phyloP scores from a whole-genome alignment of 331 rosid species.

The Malus hybrid region DNA sequence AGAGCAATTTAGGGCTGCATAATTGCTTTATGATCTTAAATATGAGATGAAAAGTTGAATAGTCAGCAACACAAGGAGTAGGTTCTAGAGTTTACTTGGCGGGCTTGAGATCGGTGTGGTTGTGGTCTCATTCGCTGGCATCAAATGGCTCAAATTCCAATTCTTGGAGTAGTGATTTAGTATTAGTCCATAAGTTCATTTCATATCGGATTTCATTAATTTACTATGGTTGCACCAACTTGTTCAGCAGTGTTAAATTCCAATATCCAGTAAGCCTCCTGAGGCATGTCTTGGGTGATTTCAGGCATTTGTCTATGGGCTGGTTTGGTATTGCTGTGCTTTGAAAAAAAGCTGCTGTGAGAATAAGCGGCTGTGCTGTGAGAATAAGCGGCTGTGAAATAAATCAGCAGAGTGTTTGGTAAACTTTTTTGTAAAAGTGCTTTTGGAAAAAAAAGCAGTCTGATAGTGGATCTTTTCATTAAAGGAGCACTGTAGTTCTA shows the following conservation, averaged over 20 bases:
- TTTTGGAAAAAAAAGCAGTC: too few relatives aligned
- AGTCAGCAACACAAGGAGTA: not conserved
- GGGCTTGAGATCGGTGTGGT: not conserved
- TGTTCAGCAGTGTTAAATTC: not conserved
- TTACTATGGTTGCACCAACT: not conserved
- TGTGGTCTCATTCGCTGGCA: not conserved
- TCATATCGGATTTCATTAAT: not conserved
- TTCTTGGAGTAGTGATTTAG: not conserved
- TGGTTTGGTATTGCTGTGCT: too few relatives aligned
- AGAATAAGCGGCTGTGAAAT: too few relatives aligned
- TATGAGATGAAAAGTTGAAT: not conserved
- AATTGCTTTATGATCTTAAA: not conserved
- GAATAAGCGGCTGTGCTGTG: too few relatives aligned
- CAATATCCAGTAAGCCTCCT: not conserved
- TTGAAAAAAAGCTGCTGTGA: too few relatives aligned
- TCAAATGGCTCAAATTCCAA: not conserved
- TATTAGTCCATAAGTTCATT: not conserved
- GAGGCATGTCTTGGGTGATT: not conserved
- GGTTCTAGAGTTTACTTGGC: not conserved
- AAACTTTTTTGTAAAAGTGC: too few relatives aligned
- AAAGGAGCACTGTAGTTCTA: too few relatives aligned
- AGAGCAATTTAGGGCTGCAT: not conserved
- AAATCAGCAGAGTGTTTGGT: too few relatives aligned
- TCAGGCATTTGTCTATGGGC: not conserved
- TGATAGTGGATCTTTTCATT: too few relatives aligned